Base-by-base conservation (phyloP, 225 moss, liverwort and hornwort species). In the Physcomitrellopsis africana region DNA sequence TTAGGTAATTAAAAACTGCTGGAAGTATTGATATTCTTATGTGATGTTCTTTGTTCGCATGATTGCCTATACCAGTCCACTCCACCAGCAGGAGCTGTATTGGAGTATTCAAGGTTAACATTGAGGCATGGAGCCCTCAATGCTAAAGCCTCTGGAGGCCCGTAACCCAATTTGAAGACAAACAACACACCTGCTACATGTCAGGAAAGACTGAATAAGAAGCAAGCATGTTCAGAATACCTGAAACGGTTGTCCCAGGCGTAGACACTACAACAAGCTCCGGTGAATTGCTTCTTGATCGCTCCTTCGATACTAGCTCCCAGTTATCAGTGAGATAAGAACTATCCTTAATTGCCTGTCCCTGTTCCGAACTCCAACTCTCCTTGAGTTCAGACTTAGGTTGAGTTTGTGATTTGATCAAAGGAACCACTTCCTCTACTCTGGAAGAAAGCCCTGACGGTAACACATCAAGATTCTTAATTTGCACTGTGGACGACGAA, bases 231-330 rank as follows among this genome's bases (percentile, higher is more conserved):
- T 51, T 13, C 13, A 14, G 13, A 20, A 27, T 67, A 46, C 47
- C 49, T 67, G 22, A 72, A 18, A 24, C 27, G 46, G 67, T 8
- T 60, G 43, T 27, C 7, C 18, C 58, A 46, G 57, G 67, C 43
- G 23, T 56, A 6, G 76, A 11, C 57, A 67, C 67, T 11, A 15
- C 56, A 54, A 57, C 67, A 19, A 67, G 16, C 74, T 64, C 65
- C 18, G 58, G 57, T 18, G 76, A 59, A 59, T 44, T 57, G 27
- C 76, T 76, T 76, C 76, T 67, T 5, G 76, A 74, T 23, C 53
- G 67, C 26, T 76, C 58, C n/a, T 51, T 43, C 55, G 76, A 45
- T 14, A 76, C 76, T 11, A 76, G 45, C 60, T 76, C 76, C 76
- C 76, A 76, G 20, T 76, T 67, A 17, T 76, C 76, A 45, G 26